Base-by-base conservation (phyloP, 2,329 filamentous ascomycete genomes). In the Nothopassalora personata region DNA sequence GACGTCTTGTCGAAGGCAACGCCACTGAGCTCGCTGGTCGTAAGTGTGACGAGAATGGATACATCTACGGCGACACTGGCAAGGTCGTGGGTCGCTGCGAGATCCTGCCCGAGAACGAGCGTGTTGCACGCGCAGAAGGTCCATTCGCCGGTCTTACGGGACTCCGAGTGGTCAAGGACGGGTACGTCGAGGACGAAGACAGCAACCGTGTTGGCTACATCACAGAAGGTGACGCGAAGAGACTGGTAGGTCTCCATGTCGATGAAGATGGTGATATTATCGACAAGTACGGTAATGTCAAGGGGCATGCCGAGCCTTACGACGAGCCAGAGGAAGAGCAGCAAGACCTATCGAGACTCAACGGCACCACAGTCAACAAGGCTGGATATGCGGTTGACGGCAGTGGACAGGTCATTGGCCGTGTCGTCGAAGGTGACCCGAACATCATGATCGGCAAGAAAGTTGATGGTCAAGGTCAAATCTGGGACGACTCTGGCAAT, bases 221-320 rank as follows among this genome's bases (percentile, higher is more conserved):
- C 43, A 78, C 82, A 4, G 83, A 86, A 50, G 90, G 90, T 2
- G 87, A 95, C 56, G 72, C 81, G 31, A 91, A 90, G 80, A 78
- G 80, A 56, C 81, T 95, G 1, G 84, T 86, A 47, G 90, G 90
- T 18, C 87, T 89, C 48, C 69, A 79, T 9, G 90, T 94, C 15
- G 90, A 95, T 59, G 87, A 90, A 64, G 90, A 95, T 64, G 90
- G 90, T 45, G 90, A 94, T 59, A 86, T 95, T 30, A 80, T 89
- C 56, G 90, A 94, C 78, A 86, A 86, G 72, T 91, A 81, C 65
- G 83, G 83, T 64, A 86, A 85, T 64, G 80, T 83, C 54, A 80
- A 86, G 71, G 83, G 83, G 11, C 81, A 83, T 53, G 83, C 82
- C 56, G 81, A 85, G 68, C 81, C 81, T 11, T 69, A 85, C 83